These are phyloP conservation scores for Pneumocystis wakefieldiae DNA, from an alignment of 1,139 yeast species.

Conservation along the genomic window DNA sequence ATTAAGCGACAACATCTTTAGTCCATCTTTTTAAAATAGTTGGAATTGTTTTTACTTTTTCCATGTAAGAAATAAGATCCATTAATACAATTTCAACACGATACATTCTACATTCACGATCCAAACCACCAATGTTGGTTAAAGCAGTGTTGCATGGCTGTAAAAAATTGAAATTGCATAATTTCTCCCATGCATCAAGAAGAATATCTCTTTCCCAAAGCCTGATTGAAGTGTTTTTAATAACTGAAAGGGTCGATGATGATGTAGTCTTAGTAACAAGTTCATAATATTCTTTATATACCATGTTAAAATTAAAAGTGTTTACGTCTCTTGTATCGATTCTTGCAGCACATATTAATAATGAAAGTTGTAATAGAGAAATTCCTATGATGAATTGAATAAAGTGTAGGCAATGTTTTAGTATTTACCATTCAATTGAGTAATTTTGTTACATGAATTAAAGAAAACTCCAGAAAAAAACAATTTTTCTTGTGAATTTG, in stretches of 20 bases:
- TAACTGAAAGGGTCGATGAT: conserved; percentile 10
- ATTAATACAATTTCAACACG: background rate
- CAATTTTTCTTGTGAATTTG: conserved; percentile 1
- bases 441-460: conserved; percentile 1
- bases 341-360: conserved; percentile 62
- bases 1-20: background rate
- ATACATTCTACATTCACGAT: conserved; percentile 6
- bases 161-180: conserved; percentile 7
- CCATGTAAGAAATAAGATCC: conserved; percentile 2
- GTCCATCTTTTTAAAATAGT: background rate
- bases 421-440: background rate
- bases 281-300: conserved; percentile 52
- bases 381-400: conserved; percentile 5
- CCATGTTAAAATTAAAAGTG: conserved; percentile 49
- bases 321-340: conserved; percentile 35
- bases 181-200: conserved; percentile 17
- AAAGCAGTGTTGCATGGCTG: background rate
- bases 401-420: background rate
- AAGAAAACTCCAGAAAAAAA: background rate
- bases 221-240: conserved; percentile 10
- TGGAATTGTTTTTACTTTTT: conserved; percentile 2
- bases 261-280: conserved; percentile 14
- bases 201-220: conserved; percentile 17
- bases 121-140: background rate
- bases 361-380: conserved; percentile 13